phyloP scores from a whole-genome alignment of 768 basidiomycete genomes.

The Russula dissimulans region DNA sequence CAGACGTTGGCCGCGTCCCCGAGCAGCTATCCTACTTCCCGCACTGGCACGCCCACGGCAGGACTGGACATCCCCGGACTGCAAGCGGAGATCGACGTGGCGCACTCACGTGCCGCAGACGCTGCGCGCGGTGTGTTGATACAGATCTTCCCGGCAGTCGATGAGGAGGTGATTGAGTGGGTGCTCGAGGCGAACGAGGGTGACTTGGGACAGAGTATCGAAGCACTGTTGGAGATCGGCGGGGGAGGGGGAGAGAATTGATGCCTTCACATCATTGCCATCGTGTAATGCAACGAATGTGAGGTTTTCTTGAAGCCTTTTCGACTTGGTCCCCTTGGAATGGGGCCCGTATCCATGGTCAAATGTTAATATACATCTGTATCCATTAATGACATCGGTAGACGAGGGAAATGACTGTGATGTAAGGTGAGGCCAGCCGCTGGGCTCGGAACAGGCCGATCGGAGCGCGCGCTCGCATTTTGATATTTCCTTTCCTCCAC shows the following conservation, averaged over 20 bases:
- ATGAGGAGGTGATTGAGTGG: constrained; percentile 77
- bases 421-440: too few species aligned
- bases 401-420: too few species aligned
- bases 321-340: not conserved
- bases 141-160: constrained; percentile 83
- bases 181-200: constrained; percentile 85
- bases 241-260: constrained; percentile 25
- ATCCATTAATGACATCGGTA: too few species aligned
- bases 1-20: constrained; percentile 1
- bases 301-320: constrained; percentile 8
- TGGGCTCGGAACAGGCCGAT: too few species aligned
- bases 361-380: too few species aligned
- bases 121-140: constrained; percentile 68
- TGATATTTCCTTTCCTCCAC: too few species aligned
- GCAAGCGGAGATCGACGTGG: constrained; percentile 69
- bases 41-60: constrained; percentile 20
- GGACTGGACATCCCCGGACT: constrained; percentile 50
- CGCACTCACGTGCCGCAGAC: constrained; percentile 61
- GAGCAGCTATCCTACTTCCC: constrained; percentile 4
- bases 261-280: not conserved
- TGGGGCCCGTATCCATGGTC: too few species aligned
- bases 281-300: not conserved
- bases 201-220: constrained; percentile 85
- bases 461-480: too few species aligned
- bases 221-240: constrained; percentile 69